Evolutionary conservation across 2,329 filamentous ascomycete species (phyloP), one percentile per base, ranked within the genome.

Genomic region (Diplocarpon mali): DNA sequence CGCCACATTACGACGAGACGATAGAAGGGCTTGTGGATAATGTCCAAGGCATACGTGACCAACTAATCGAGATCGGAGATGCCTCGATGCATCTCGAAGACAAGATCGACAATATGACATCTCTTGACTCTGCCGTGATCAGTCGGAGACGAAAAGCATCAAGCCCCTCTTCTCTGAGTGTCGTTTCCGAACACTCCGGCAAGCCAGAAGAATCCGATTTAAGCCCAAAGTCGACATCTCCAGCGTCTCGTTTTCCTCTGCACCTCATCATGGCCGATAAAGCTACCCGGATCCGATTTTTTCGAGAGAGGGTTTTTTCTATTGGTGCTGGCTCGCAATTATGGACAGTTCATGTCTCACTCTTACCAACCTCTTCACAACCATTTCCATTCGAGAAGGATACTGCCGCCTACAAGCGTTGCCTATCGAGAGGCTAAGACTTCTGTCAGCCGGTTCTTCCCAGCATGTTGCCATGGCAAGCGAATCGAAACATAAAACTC

Each of bases 351-450:
- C 75, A 78, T 53, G 66, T 79, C 30, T 78, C 75, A 2, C 66
- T 79, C 11, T 65, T 79, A 31, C 75, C 75, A 3, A 70, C 68
- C 38, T 65, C 65, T 11, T 67, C 67, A 29, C 69, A 73, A 45
- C 70, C 73, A 4, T 76, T 78, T 51, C 75, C 75, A 0, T 79
- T 78, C 56, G 75, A 78, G 59, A 75, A 75, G 55, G 73, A 78
- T 52, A 78, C 75, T 12, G 71, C 67, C 34, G 74, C 75, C 3
- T 79, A 79, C 60, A 77, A 77, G 55, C 67, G 75, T 35, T 78
- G 74, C 36, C 64, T 78, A 4, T 79, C 75, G 12, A 71, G 75
- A 13, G 75, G 46, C 43, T 45, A 13, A 39, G 13, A 27, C 24
- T 14, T 14, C 30, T 12, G 11, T 12, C n/a, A 12, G 30, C n/a